phyloP scores from a whole-genome alignment of 83 land plant species.

The Thuja plicata region DNA sequence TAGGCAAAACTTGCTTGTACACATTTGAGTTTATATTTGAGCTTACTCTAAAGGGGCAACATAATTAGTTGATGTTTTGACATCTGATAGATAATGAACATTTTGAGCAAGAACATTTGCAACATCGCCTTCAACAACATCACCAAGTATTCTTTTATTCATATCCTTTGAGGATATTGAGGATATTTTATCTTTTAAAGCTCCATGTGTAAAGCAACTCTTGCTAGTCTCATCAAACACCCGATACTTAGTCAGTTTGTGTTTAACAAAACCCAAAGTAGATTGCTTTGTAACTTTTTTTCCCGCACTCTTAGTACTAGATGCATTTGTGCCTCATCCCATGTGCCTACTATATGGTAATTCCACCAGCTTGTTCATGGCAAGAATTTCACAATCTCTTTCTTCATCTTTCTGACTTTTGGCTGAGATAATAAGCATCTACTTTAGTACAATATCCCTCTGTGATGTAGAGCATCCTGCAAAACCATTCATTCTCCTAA shows the following conservation, averaged over 20 bases:
- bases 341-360: no score
- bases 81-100: conserved; percentile 15
- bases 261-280: conserved; percentile 72
- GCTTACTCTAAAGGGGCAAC: not conserved
- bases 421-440: no score
- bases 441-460: no score
- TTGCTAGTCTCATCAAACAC: no score
- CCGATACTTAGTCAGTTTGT: conserved; percentile 59
- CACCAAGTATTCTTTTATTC: conserved; percentile 19
- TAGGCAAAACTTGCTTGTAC: conserved; percentile 15
- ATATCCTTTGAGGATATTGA: conserved; percentile 18
- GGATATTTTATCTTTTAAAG: no score
- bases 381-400: no score
- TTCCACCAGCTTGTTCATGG: no score
- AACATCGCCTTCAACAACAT: conserved; percentile 13
- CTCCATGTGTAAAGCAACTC: no score
- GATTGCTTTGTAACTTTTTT: conserved; percentile 76
- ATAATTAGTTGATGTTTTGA: conserved; percentile 15
- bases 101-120: conserved; percentile 14
- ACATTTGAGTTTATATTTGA: conserved; percentile 5
- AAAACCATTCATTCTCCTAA: no score
- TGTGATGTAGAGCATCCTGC: no score
- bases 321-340: no score
- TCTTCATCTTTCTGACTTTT: no score
- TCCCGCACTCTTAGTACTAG: conserved; percentile 57